Base-by-base conservation (phyloP, 108 stramenopile species). In the Cyclotella kingstonii region DNA sequence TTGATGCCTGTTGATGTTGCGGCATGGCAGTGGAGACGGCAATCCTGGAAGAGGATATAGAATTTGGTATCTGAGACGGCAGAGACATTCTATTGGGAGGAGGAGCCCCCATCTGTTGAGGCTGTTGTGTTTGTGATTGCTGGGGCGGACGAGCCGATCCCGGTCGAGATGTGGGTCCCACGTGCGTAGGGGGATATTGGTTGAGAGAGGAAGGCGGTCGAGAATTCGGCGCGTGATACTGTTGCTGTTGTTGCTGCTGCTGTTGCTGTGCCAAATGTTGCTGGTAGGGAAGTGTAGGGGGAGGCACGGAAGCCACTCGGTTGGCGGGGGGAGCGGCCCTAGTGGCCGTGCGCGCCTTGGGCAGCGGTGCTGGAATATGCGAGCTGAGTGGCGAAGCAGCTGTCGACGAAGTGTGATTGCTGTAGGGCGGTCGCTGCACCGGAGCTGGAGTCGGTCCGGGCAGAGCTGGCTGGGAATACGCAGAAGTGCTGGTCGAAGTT, bases 321-420 rank as follows among this genome's bases (percentile, higher is more conserved):
- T 60, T 46, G 43, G 39, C 11, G 2, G 68, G 68, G 21, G 67
- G 56, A 6, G 57, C 67, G 1, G 67, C 51, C 21, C 67, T 56
- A 31, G 30, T 36, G 29, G 49, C 34, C 49, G 35, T 68, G 19
- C 67, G 47, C 1, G 48, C 67, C 28, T 68, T 59, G 40, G 67
- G 67, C 38, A 68, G 31, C 0, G 67, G 67, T 26, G 67, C 57
- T 17, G 67, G 67, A 22, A 68, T 26, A 19, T 41, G 67, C 3
- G 39, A 34, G 12, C 48, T 38, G 34, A 17, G 31, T 14, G 12
- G 46, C 10, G 2, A 2, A 1, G 15, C 29, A 15, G 19, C 46
- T 49, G 17, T 11, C 21, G 19, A n/a, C n/a, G n/a, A n/a, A n/a
- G 23, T 35, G 28, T 38, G 26, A 31, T 28, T 34, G 28, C n/a